Evolutionary conservation across 1,139 yeast genomes (phyloP).

Genomic region (Hyphopichia wangnamkhiaoensis): DNA sequence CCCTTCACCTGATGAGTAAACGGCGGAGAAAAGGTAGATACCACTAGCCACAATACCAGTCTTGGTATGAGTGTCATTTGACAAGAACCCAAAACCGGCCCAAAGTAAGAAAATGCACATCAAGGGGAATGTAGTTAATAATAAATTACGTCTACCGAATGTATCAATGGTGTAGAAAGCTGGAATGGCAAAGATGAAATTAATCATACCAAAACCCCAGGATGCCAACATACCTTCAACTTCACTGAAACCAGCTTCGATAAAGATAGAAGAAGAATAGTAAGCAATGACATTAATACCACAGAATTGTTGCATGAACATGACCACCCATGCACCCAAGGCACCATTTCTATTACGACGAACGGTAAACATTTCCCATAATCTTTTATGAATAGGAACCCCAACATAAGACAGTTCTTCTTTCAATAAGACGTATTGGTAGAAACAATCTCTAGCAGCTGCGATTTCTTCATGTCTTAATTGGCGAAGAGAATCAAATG

Average conservation of each 20-base stretch:
- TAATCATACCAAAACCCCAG: constrained; percentile 83
- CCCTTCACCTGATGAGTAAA: constrained; percentile 85
- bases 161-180: constrained; percentile 81
- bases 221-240: constrained; percentile 72
- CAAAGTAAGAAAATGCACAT: constrained; percentile 66
- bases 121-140: constrained; percentile 73
- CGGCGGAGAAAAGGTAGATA: constrained; percentile 69
- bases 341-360: constrained; percentile 86
- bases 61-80: constrained; percentile 51
- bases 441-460: constrained; percentile 67
- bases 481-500: constrained; percentile 18
- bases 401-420: constrained; percentile 59
- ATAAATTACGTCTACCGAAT: constrained; percentile 72
- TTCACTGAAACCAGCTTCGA: constrained; percentile 63
- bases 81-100: constrained; percentile 79
- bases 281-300: constrained; percentile 90
- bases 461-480: constrained; percentile 48
- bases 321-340: constrained; percentile 75
- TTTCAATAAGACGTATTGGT: constrained; percentile 60
- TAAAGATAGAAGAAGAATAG: constrained; percentile 73
- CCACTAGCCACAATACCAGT: constrained; percentile 69
- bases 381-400: constrained; percentile 52
- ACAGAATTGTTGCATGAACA: constrained; percentile 92
- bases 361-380: constrained; percentile 59
- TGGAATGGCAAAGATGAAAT: constrained; percentile 80